phyloP scores from a whole-genome alignment of 208 protist species.

The Tritrichomonas foetus region DNA sequence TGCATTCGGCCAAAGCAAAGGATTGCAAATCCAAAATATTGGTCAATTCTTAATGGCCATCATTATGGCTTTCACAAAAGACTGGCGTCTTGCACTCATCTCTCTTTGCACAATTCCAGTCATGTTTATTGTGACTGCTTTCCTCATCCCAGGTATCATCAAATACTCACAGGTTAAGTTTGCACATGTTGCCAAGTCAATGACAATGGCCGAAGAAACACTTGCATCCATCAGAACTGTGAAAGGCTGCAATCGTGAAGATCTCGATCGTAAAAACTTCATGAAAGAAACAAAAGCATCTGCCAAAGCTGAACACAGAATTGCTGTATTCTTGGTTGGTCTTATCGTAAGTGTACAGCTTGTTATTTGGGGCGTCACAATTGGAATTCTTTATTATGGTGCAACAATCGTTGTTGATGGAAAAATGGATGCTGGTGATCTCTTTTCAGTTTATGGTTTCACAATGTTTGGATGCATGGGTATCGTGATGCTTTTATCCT shows the following conservation, averaged over 20 bases:
- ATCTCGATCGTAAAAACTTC: not conserved
- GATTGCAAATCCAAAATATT: not conserved
- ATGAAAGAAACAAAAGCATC: not conserved
- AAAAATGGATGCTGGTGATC: not conserved
- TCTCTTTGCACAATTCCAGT: not conserved
- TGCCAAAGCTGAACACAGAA: too few species aligned
- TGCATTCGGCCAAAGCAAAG: not conserved
- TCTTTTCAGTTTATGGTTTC: not conserved
- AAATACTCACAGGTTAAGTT: not conserved
- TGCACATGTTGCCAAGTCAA: not conserved
- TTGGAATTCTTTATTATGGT: not conserved
- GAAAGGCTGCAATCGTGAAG: not conserved
- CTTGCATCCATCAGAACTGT: not conserved
- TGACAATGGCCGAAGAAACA: not conserved
- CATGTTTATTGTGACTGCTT: not conserved
- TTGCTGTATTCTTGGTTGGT: too few species aligned
- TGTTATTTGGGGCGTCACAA: not conserved
- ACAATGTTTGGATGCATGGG: not conserved
- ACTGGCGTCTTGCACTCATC: not conserved
- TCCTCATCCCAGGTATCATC: not conserved
- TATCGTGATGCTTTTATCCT: not conserved
- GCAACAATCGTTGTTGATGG: not conserved
- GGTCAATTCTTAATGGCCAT: not conserved
- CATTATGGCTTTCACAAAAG: not conserved
- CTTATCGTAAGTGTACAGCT: not conserved